Base-by-base conservation (phyloP, 169 alveolate genomes). In the Theileria luwenshuni region DNA sequence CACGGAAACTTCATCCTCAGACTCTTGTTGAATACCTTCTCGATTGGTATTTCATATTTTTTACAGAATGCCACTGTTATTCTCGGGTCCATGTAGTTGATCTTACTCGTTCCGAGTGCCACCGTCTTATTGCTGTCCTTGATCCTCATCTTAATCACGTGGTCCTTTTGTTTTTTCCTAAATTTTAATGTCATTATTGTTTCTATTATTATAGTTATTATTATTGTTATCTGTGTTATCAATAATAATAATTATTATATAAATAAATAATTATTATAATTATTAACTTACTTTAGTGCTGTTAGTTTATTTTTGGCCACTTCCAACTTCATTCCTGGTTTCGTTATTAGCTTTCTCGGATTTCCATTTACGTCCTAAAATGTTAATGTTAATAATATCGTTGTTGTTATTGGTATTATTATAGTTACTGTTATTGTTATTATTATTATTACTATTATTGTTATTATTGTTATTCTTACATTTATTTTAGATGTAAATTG, bases 21-120 rank as follows among this genome's bases (percentile, higher is more conserved):
- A 30, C 92, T 85, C 92, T 90, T 96, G 69, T 97, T 92, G 86
- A 97, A 97, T 62, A 96, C 90, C 85, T 95, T 97, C 90, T 97
- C 99, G 56, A 98, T 97, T 5, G 99, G 98, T 12, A 97, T 95
- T 74, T 96, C 99, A 77, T 90, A 90, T 65, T 91, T 86, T 77
- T 97, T 97, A 76, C 99, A 97, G 92, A 97, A 98, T 48, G 98
- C 96, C 32, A 96, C 98, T 2, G 99, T 93, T 48, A 98, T 96
- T 76, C 99, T 90, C 1, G 99, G 99, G 85, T 98, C 99, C 99
- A 97, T 97, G 88, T 98, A 98, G 88, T 98, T 98, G 70, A 97
- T 97, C 85, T 98, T 98, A n/a, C 98, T 94, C 7, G 99, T 98
- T 30, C 99, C 98, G 67, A 98, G 81, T 28, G 99, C 99, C 62